A percentile compares a stretch with the other conserved stretches of the same genome.
These are phyloP conservation scores for Fomitiporia mediterranea DNA, from an alignment of 1,284 basidiomycete genomes.

Conservation along the genomic window DNA sequence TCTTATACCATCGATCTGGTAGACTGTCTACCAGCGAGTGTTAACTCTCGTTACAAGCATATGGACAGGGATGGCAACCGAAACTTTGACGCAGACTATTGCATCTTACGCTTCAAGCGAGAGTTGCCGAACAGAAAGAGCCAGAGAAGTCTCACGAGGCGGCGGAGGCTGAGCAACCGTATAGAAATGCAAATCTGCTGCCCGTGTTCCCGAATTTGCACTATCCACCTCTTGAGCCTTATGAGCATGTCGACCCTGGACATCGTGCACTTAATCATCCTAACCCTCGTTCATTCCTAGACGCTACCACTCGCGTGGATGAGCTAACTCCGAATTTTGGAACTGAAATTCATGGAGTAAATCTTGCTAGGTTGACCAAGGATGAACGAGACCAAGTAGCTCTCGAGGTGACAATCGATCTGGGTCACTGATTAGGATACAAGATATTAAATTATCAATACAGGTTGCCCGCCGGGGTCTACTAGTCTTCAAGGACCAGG, in stretches of 20 bases:
- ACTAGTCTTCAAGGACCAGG: constrained; percentile 68
- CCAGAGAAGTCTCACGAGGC: constrained; percentile 1
- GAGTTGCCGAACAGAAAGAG: background rate
- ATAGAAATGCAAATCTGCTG: constrained; percentile 62
- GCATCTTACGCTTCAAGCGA: constrained; percentile 14
- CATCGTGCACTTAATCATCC: constrained; percentile 56
- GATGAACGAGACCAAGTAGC: constrained; percentile 74
- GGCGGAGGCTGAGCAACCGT: constrained; percentile 26
- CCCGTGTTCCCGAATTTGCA: constrained; percentile 56
- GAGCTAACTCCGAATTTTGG: constrained; percentile 74
- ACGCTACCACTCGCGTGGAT: constrained; percentile 49
- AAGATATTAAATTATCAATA: background rate
- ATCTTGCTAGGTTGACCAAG: constrained; percentile 58
- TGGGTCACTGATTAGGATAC: too few species aligned
- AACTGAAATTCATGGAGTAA: constrained; percentile 69
- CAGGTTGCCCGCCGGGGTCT: constrained; percentile 77
- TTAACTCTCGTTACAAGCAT: too few species aligned
- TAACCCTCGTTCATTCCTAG: constrained; percentile 65
- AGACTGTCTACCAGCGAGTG: too few species aligned
- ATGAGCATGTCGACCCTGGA: constrained; percentile 73
- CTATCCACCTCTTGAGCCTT: constrained; percentile 66
- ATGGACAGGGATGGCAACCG: constrained; percentile 20
- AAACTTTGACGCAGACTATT: constrained; percentile 19
- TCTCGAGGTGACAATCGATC: constrained; percentile 47
- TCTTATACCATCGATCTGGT: too few species aligned